Conservation (phyloP, 2,329 filamentous ascomycete genomes). For the Huntiella omanensis region DNA sequence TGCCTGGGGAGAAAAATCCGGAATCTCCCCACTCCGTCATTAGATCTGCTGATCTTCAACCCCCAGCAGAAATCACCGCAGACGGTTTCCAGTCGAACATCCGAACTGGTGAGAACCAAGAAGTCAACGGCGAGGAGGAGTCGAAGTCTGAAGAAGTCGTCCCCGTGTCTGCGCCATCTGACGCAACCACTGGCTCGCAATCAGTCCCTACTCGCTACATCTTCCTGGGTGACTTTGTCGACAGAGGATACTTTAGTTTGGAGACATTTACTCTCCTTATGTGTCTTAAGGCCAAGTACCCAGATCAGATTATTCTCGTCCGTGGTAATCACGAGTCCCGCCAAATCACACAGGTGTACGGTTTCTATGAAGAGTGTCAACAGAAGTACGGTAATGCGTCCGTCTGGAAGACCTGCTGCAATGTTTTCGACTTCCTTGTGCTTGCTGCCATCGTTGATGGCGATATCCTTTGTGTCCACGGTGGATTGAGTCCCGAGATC, state of each 20-base stretch:
- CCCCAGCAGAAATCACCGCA: constrained; percentile 72
- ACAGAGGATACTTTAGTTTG: constrained; percentile 91
- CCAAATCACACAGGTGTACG: constrained; percentile 95
- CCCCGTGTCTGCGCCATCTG: constrained; percentile 15
- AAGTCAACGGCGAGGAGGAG: constrained; percentile 29
- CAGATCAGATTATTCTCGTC: constrained; percentile 84
- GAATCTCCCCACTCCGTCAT: constrained; percentile 54
- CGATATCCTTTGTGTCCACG: constrained; percentile 95
- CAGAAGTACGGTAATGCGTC: constrained; percentile 97
- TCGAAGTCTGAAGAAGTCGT: constrained; percentile 7
- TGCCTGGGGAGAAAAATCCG: constrained; percentile 56
- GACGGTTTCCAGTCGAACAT: constrained; percentile 77
- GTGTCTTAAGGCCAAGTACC: constrained; percentile 82
- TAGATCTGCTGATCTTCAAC: constrained; percentile 79
- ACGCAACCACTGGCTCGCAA: constrained; percentile 22
- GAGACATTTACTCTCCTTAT: constrained; percentile 96
- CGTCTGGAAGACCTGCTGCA: constrained; percentile 99
- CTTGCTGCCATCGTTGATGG: constrained; percentile 94
- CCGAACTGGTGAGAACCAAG: constrained; percentile 30
- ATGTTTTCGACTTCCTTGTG: constrained; percentile 97
- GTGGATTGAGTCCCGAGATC: constrained; percentile 74
- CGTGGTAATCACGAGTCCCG: constrained; percentile 95
- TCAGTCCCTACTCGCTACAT: constrained; percentile 38
- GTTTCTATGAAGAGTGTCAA: constrained; percentile 96
- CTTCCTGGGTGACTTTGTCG: constrained; percentile 77